A percentile compares a stretch with the other conserved stretches of the same genome.
phyloP scores from a whole-genome alignment of 495 filamentous ascomycete species.

The Lepraria neglecta region DNA sequence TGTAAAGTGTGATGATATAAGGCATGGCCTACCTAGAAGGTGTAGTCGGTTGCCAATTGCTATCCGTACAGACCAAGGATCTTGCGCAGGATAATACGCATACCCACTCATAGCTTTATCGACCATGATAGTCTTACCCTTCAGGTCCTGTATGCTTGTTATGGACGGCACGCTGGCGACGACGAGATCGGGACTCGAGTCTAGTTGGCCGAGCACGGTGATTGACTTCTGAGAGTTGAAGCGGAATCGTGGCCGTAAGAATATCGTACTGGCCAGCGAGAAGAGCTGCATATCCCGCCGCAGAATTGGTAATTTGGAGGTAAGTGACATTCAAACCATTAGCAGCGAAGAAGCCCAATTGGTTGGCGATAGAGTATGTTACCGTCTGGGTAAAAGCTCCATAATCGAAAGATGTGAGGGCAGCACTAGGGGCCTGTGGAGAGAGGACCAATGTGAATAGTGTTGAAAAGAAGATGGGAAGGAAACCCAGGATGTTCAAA shows the following conservation, averaged over 20 bases:
- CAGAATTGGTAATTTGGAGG: constrained; percentile 30
- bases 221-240: constrained; percentile 29
- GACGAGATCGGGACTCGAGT: constrained; percentile 30
- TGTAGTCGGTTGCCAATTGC: too few relatives aligned
- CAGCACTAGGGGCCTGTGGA: too few relatives aligned
- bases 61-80: too few relatives aligned
- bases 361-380: constrained; percentile 32
- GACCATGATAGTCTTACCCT: constrained; percentile 29
- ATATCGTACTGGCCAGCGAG: constrained; percentile 31
- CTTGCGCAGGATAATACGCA: too few relatives aligned
- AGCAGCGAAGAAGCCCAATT: constrained; percentile 30
- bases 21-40: too few relatives aligned
- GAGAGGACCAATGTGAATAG: too few relatives aligned
- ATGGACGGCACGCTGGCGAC: constrained; percentile 28
- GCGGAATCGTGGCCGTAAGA: constrained; percentile 29
- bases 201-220: constrained; percentile 30
- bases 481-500: too few relatives aligned
- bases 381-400: constrained; percentile 26
- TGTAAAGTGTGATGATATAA: too few relatives aligned
- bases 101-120: constrained; percentile 29
- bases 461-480: too few relatives aligned
- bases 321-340: constrained; percentile 18
- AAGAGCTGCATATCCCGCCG: constrained; percentile 27
- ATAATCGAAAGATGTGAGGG: constrained; percentile 1
- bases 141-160: constrained; percentile 27